Evolutionary conservation across 208 protist species (phyloP), one percentile per base, ranked within the genome.

Genomic region (Leishmania aethiopica): DNA sequence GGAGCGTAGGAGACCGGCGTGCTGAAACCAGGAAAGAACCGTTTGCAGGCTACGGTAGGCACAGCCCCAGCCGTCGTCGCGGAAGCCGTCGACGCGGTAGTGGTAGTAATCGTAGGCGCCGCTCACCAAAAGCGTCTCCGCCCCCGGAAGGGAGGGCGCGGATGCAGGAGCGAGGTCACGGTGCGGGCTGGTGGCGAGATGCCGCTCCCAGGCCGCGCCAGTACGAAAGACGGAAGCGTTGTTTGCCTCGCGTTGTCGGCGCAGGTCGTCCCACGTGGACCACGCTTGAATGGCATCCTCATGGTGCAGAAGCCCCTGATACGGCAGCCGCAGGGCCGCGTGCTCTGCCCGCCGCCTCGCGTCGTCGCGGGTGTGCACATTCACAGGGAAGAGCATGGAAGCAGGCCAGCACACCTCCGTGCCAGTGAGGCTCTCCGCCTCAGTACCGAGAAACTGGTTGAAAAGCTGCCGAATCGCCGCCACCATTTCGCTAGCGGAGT

Each of bases 31-130:
- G 32, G 93, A 97, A 15, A 97, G 81, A 1, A 98, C 78, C 19
- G 95, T 98, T 79, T 98, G 94, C 74, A 97, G 72, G 72, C 94
- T 98, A 59, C 98, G 88, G 80, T 99, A 99, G 3, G 98, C 97
- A 85, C 98, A 99, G 75, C 98, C 98, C 98, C 98, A 99, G 2
- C 97, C 97, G 78, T 98, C 90, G 77, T 99, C 98, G 74, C 95
- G 89, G 62, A 98, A 97, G 19, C 92, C 90, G 87, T 99, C 97
- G 37, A 98, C 94, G 37, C 91, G 89, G 90, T 99, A 99, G 88
- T 99, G 98, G 82, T 99, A 99, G 77, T 99, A 99, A 51, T 98
- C 95, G 79, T 99, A 99, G 4, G 78, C 70, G 0, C 97, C 96
- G 42, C 89, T 92, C 5, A 94, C 90, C 55, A 96, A 5, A 40